Evolutionary conservation across 352 stramenopile genomes (phyloP), one percentile per base, ranked within the genome.

Genomic region (Phytopythium mirpurense): DNA sequence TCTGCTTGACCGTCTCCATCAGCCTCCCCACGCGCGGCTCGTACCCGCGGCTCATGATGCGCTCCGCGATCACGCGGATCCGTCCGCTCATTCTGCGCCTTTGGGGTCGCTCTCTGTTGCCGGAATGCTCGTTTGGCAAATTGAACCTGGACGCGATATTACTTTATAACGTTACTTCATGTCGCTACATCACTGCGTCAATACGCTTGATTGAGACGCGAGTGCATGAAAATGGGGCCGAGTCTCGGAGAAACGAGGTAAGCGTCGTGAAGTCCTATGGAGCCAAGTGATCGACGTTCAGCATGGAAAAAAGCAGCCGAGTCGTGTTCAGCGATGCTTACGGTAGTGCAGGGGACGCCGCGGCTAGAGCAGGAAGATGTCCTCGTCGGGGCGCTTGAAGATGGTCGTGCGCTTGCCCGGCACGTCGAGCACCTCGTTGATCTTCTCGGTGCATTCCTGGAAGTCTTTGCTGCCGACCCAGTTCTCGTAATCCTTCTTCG

Each of bases 31-130:
- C 84, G 40, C 79, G 74, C 29, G 84, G 84, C 62, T 95, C 84
- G 69, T 88, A 93, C 50, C 84, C 84, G 51, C 82, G 84, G 59
- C 75, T 88, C 84, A 95, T 95, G 56, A 95, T 83, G 65, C 84
- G 80, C 72, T 95, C 84, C 29, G 79, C 90, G 48, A 95, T 78
- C 47, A 95, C 84, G 52, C 68, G 75, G 44, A 89, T 60, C 23
- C 72, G 76, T 29, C 69, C 67, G 44, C 47, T 74, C 65, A 84
- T 78, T 23, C 5, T 32, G 9, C 29, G 5, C 5, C 29, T 32
- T 9, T 32, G n/a, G n/a, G n/a, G n/a, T n/a, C n/a, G n/a, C n/a
- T n/a, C n/a, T n/a, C n/a, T n/a, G n/a, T n/a, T n/a, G n/a, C n/a
- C n/a, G n/a, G n/a, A n/a, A n/a, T n/a, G n/a, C n/a, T n/a, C n/a